Base-by-base conservation (phyloP, 768 basidiomycete genomes). In the Termitomyces titanicus region DNA sequence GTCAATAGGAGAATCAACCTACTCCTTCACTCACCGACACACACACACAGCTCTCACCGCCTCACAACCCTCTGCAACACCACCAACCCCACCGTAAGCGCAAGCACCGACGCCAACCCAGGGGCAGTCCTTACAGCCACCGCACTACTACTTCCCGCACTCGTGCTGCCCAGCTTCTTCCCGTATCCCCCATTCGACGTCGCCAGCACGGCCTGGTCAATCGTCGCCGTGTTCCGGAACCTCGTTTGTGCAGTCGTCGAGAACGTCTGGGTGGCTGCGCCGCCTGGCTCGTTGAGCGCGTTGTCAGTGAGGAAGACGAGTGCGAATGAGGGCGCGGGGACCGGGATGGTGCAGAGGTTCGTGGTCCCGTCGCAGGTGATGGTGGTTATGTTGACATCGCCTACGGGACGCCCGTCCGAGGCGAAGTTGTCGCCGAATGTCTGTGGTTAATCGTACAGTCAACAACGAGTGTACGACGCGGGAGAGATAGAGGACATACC, bases 311-410 rank as follows among this genome's bases (percentile, higher is more conserved):
- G 72, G 75, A 89, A 90, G 54, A 93, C 85, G 42, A 93, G 74
- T 1, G 88, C 89, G 57, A 86, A 84, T 46, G 81, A 81, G 0
- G 92, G 90, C 0, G 88, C 86, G 25, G 80, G 78, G 37, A 92
- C 83, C 7, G 73, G 74, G 48, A 92, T 74, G 20, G 69, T 61
- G 68, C 91, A 92, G 0, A 74, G 71, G 62, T 81, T 79, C 49
- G 71, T 70, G 3, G 67, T 65, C 25, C 72, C 68, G 64, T 87
- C 76, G 61, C 92, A 94, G n/a, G 68, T 60, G 39, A 92, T 76
- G 0, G 80, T 85, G 54, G 80, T 72, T 10, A 92, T 76, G 51
- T 78, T 65, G 45, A 82, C 72, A 0, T 66, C 12, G 20, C 18
- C 18, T 13, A 2, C 6, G 20, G 85, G 78, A 38, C 85, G 80